Evolutionary conservation across 257 asterid genomes (phyloP).

Genomic region (Solanum microdontum): DNA sequence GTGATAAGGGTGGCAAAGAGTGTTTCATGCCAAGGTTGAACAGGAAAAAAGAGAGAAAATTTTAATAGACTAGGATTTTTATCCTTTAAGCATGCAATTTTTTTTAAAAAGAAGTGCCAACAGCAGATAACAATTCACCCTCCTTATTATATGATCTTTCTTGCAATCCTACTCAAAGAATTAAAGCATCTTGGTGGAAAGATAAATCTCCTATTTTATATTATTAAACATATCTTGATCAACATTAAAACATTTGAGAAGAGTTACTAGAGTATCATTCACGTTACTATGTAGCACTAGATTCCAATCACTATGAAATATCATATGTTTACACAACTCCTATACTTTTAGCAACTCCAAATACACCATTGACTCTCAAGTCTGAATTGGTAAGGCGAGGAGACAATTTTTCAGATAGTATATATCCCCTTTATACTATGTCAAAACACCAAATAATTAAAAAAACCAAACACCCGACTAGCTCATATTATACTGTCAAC

Average conservation of each 20-base stretch:
- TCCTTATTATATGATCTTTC: not conserved
- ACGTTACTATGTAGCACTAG: not conserved
- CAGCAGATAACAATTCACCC: not conserved
- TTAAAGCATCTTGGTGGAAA: not conserved
- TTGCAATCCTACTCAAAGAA: not conserved
- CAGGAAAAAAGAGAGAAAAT: not conserved
- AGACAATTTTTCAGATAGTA: not conserved
- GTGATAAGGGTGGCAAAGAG: not conserved
- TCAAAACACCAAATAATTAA: not conserved
- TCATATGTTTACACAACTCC: not conserved
- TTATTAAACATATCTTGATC: not conserved
- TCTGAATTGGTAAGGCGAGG: not conserved
- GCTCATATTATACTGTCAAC: not conserved
- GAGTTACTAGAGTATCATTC: not conserved
- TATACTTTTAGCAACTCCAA: not conserved
- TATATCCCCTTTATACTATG: not conserved
- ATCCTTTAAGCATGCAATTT: not conserved
- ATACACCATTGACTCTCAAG: not conserved
- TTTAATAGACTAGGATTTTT: not conserved
- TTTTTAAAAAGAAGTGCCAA: not conserved
- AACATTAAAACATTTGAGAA: not conserved
- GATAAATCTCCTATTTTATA: not conserved
- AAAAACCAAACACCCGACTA: not conserved
- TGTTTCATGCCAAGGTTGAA: not conserved
- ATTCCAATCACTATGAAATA: not conserved